phyloP scores from a whole-genome alignment of 2,329 filamentous ascomycete genomes.

The Cladosporium austrohemisphaericum region DNA sequence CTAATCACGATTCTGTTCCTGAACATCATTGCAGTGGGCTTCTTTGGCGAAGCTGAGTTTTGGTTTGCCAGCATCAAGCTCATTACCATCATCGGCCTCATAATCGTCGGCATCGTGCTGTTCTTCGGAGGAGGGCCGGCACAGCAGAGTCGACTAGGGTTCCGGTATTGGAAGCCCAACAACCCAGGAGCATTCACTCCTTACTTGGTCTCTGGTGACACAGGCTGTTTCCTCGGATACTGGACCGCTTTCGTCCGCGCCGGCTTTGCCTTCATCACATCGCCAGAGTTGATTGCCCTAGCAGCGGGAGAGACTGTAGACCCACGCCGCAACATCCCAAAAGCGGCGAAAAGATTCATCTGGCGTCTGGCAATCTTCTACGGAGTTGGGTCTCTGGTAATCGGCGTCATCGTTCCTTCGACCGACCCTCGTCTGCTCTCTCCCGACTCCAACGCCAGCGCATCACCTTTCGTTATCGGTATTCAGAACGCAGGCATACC shows the following conservation, averaged over 20 bases:
- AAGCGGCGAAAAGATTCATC: constrained; percentile 23
- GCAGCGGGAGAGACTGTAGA: constrained; percentile 24
- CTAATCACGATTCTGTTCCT: constrained; percentile 37
- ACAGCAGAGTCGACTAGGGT: constrained; percentile 38
- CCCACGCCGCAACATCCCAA: constrained; percentile 22
- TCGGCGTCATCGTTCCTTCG: constrained; percentile 38
- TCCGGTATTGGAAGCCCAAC: constrained; percentile 44
- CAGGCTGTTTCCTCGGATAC: constrained; percentile 44
- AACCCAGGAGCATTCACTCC: constrained; percentile 41
- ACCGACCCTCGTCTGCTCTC: constrained; percentile 34
- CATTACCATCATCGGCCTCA: constrained; percentile 42
- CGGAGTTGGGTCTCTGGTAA: constrained; percentile 36
- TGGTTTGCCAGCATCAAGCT: constrained; percentile 46
- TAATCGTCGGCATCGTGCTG: constrained; percentile 42
- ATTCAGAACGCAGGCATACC: constrained; percentile 57
- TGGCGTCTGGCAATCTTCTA: constrained; percentile 35
- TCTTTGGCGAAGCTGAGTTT: constrained; percentile 48
- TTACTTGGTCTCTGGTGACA: constrained; percentile 33
- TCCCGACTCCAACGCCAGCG: constrained; percentile 32
- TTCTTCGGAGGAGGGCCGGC: constrained; percentile 42
- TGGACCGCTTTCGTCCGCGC: constrained; percentile 26
- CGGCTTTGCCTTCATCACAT: constrained; percentile 25
- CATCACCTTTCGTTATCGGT: constrained; percentile 56
- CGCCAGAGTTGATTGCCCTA: constrained; percentile 23
- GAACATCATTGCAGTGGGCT: constrained; percentile 43